Evolutionary conservation across 345 rosid genomes (phyloP), one percentile per base, ranked within the genome.

Genomic region (Boechera divaricarpa): DNA sequence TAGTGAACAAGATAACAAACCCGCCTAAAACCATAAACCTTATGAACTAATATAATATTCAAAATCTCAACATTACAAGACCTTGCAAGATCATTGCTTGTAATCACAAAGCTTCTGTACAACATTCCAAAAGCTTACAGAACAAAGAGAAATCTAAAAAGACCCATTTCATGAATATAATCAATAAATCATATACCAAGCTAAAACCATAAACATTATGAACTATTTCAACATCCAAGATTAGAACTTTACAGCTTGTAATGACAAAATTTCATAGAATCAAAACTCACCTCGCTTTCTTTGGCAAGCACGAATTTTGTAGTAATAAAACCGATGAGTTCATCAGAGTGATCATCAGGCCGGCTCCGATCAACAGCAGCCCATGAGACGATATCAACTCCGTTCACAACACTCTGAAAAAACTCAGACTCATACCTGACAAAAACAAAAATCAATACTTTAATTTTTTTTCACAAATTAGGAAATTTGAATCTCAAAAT

Each of bases 251-350:
- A 69, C 18, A 41, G 16, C 58, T 66, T 33, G 48, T 28, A 31
- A 33, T 10, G 7, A 49, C 47, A 35, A 18, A 7, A 35, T 35
- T 16, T 3, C 44, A n/a, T 2, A 29, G 1, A 28, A 38, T 0
- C 1, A 16, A 2, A 70, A 82, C 87, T 52, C 55, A 90, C 98
- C 91, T 91, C 96, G 78, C 92, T 91, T 13, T 91, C 92, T 83
- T 70, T 91, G 61, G 96, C 91, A 82, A 76, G 73, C 61, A 88
- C 86, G 69, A 86, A 78, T 54, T 89, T 78, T 38, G 94, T 96
- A 63, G 96, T 91, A 69, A 91, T 89, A 79, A 94, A 93, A 75
- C 98, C 98, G 77, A 91, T 85, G 42, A 90, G 87, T 80, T 90
- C 94, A 80, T 94, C 92, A 65, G 67, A 78, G 10, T 76, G 64